These are phyloP conservation scores for Dipteronia sinensis DNA, from an alignment of 345 rosid genomes.

Conservation along the genomic window DNA sequence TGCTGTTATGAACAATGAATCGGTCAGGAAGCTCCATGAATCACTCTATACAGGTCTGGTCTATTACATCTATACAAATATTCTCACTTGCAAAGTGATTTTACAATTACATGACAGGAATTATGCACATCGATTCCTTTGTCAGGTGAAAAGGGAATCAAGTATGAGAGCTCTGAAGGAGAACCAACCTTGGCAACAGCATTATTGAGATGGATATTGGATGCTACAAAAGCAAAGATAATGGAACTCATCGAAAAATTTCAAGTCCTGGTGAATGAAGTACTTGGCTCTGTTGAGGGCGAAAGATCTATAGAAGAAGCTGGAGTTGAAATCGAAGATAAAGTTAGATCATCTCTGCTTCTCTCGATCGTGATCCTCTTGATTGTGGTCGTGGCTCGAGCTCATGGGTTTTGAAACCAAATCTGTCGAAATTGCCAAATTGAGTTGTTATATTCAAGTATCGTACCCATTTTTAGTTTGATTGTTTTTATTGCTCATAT, in stretches of 20 bases:
- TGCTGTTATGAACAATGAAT: conserved; percentile 47
- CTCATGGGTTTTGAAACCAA: neutral
- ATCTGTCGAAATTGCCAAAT: too few species aligned
- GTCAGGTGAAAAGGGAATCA: conserved; percentile 27
- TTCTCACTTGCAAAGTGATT: too few species aligned
- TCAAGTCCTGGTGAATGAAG: conserved; percentile 29
- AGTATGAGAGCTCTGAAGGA: conserved; percentile 9
- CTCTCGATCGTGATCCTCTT: conserved; percentile 47
- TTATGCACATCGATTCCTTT: conserved; percentile 4
- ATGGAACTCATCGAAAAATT: conserved; percentile 37
- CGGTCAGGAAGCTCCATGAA: conserved; percentile 36
- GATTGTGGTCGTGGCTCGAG: conserved; percentile 44
- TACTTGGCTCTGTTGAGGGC: conserved; percentile 26
- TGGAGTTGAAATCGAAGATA: conserved; percentile 29
- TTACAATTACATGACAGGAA: neutral
- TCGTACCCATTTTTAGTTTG: too few species aligned
- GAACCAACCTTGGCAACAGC: conserved; percentile 17
- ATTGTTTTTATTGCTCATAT: too few species aligned
- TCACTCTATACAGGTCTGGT: conserved; percentile 35
- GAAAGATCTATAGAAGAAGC: conserved; percentile 14
- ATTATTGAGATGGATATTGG: conserved; percentile 40
- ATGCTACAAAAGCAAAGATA: conserved; percentile 35
- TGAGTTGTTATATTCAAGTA: too few species aligned
- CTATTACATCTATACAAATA: neutral
- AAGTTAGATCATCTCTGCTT: conserved; percentile 40